phyloP scores from a whole-genome alignment of 208 protist species.

The Crithidia sp. region DNA sequence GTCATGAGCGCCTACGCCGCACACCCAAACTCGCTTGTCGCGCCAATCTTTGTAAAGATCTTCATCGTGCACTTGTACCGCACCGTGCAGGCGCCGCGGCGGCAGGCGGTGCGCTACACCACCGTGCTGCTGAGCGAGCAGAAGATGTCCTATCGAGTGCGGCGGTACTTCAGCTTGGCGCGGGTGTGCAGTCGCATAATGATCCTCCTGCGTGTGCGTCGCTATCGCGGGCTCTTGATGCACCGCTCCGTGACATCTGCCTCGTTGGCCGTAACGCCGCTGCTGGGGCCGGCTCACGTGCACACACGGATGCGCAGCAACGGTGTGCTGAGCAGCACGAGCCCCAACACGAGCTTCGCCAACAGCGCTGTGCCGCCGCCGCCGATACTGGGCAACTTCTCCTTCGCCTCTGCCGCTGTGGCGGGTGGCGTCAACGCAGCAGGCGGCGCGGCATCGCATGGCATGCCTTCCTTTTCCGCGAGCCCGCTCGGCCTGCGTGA shows the following conservation, averaged over 20 bases:
- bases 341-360: constrained; percentile 25
- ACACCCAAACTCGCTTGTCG: constrained; percentile 50
- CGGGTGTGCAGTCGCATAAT: constrained; percentile 73
- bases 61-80: constrained; percentile 58
- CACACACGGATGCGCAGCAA: constrained; percentile 7
- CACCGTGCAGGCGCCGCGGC: constrained; percentile 37
- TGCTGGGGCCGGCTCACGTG: not conserved
- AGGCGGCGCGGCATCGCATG: not conserved
- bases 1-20: constrained; percentile 50
- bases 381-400: constrained; percentile 14
- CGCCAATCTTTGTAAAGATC: constrained; percentile 74
- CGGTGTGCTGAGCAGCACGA: constrained; percentile 11
- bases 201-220: constrained; percentile 57
- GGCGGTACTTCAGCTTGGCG: constrained; percentile 47
- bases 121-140: constrained; percentile 47
- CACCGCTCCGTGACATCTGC: not conserved
- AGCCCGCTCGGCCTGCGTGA: constrained; percentile 14
- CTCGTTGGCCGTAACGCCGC: not conserved
- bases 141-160: constrained; percentile 53
- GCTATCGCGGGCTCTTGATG: constrained; percentile 38
- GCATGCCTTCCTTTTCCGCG: constrained; percentile 1
- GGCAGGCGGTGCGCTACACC: constrained; percentile 13
- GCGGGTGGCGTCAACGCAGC: not conserved
- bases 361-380: not conserved
- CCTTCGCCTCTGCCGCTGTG: constrained; percentile 13